Base-by-base conservation (phyloP, 306 rosid species). In the Fagus sylvatica region DNA sequence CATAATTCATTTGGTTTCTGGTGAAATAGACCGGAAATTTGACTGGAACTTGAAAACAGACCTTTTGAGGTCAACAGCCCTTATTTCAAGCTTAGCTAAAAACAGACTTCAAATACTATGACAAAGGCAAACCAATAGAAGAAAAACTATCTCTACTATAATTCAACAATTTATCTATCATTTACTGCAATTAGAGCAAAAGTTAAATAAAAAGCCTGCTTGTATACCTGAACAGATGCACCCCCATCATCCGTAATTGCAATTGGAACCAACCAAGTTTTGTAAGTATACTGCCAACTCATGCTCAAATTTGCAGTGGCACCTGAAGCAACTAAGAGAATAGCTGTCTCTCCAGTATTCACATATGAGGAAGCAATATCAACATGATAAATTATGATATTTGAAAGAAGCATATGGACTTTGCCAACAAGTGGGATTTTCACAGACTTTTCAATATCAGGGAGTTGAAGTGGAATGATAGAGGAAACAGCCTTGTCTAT, bases 241-340 rank as follows among this genome's bases (percentile, higher is more conserved):
- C n/a, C 85, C 22, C 98, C 98, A 46, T 85, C 17, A 83, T 90
- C 98, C 7, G 95, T 83, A 73, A 92, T 78, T 13, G 85, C 87
- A 80, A 89, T n/a, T 37, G 90, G 90, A 42, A 85, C 48, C 55
- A 92, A 79, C 97, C 92, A 89, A 81, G 87, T 72, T 33, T 84
- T 79, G 34, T 77, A 82, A 71, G 91, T 67, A 80, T 92, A 94
- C 49, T 28, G 57, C 97, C 97, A 94, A 40, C 48, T 73, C 97
- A 94, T 85, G 73, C 81, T 89, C 85, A 90, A 78, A 78, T 92
- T 66, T 37, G 91, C 97, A 33, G 89, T 88, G 78, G 91, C 97
- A 62, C 91, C 96, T 9, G 97, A 82, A 83, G 80, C 90, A 17
- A 83, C 74, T 11, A 92, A 65, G 82, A 83, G 81, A 30, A 94